phyloP scores from a whole-genome alignment of 768 basidiomycete genomes.

The Suillus americanus region DNA sequence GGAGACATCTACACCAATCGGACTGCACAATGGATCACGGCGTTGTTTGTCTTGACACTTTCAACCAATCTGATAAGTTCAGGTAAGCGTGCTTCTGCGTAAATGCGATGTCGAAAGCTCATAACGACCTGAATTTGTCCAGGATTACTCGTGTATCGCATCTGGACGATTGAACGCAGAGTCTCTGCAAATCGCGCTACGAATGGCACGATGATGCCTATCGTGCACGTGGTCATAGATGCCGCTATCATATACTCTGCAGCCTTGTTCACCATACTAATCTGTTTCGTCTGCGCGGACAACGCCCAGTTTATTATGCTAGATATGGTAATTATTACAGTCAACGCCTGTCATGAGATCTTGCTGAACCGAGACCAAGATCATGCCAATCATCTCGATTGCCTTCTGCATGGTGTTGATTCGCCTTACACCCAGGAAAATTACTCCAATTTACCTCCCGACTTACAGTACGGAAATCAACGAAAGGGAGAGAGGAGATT shows the following conservation, averaged over 20 bases:
- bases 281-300: constrained; percentile 9
- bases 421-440: constrained; percentile 15
- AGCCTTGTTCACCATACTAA: constrained; percentile 4
- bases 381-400: constrained; percentile 25
- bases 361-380: constrained; percentile 4
- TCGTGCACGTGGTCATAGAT: constrained; percentile 9
- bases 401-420: constrained; percentile 28
- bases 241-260: constrained; percentile 11
- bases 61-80: constrained; percentile 10
- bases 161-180: constrained; percentile 7
- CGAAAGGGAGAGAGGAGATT: not conserved
- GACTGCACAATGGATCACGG: constrained; percentile 9
- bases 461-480: not conserved
- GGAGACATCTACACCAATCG: not conserved
- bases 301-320: constrained; percentile 7
- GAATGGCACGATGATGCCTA: not conserved
- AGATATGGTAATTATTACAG: constrained; percentile 9
- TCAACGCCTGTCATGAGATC: not conserved
- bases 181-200: not conserved
- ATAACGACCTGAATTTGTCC: not conserved
- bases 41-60: constrained; percentile 7
- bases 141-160: constrained; percentile 11
- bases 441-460: not conserved
- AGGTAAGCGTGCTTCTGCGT: constrained; percentile 3
- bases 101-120: not conserved